Evolutionary conservation across 257 asterid species (phyloP).

Genomic region (Jacaranda copaia): DNA sequence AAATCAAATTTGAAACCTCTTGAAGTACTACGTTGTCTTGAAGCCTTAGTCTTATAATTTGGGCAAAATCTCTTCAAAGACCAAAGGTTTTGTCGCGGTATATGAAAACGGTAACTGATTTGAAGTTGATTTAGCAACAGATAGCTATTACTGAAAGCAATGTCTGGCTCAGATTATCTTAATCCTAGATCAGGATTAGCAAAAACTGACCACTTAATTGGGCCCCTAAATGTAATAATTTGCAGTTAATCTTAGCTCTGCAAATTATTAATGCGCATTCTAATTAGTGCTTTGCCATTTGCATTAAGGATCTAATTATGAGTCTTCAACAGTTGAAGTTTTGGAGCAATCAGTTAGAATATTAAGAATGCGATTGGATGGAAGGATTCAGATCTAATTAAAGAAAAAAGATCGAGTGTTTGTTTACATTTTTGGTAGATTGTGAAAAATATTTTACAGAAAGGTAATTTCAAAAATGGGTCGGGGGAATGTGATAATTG

Average conservation of each 20-base stretch:
- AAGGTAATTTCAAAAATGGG: no score
- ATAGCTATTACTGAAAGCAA: not conserved
- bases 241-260: conserved; percentile 8
- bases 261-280: conserved; percentile 5
- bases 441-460: no score
- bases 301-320: conserved; percentile 7
- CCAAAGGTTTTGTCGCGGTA: conserved; percentile 12
- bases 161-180: not conserved
- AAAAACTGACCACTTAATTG: not conserved
- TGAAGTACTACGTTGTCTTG: not conserved
- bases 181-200: not conserved
- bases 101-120: not conserved
- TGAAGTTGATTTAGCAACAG: conserved; percentile 23
- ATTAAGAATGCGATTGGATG: no score
- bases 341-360: no score
- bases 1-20: conserved; percentile 7
- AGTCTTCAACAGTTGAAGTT: no score
- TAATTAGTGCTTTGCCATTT: conserved; percentile 18
- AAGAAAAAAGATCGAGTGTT: no score
- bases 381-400: no score
- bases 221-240: no score
- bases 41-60: not conserved
- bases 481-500: no score
- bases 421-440: no score
- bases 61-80: not conserved